Conservation (phyloP, 768 basidiomycete genomes). For the Russula virescens region DNA sequence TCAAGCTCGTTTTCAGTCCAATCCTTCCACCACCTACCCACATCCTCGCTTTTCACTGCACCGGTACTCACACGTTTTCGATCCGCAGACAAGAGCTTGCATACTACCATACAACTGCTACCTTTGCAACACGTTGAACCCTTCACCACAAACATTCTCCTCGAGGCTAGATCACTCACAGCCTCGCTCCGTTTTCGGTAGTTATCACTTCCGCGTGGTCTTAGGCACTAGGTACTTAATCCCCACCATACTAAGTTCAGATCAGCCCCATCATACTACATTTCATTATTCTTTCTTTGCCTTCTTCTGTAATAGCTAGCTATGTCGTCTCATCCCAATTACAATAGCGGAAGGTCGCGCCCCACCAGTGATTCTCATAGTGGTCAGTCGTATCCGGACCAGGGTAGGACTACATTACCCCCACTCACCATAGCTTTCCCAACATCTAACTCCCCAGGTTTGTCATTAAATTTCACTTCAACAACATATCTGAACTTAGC, state of each 20-base stretch:
- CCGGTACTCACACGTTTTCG: conserved; percentile 18
- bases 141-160: conserved; percentile 6
- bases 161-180: conserved; percentile 10
- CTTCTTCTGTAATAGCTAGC: conserved; percentile 25
- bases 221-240: conserved; percentile 14
- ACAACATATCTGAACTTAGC: conserved; percentile 20
- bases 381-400: conserved; percentile 21
- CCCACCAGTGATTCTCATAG: conserved; percentile 22
- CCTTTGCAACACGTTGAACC: conserved; percentile 18
- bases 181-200: not conserved
- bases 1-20: conserved; percentile 6
- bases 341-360: conserved; percentile 19
- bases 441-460: conserved; percentile 23
- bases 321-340: conserved; percentile 23
- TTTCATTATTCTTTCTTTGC: conserved; percentile 20
- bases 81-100: conserved; percentile 4
- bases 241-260: not conserved
- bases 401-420: conserved; percentile 25
- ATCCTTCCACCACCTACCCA: not conserved
- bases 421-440: conserved; percentile 24
- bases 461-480: conserved; percentile 17
- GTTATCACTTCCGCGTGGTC: not conserved
- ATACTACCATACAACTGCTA: not conserved
- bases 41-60: conserved; percentile 4
- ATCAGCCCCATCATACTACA: conserved; percentile 17